Conservation (phyloP, 176 grass and related monocot species). For the Oryza meridionalis region DNA sequence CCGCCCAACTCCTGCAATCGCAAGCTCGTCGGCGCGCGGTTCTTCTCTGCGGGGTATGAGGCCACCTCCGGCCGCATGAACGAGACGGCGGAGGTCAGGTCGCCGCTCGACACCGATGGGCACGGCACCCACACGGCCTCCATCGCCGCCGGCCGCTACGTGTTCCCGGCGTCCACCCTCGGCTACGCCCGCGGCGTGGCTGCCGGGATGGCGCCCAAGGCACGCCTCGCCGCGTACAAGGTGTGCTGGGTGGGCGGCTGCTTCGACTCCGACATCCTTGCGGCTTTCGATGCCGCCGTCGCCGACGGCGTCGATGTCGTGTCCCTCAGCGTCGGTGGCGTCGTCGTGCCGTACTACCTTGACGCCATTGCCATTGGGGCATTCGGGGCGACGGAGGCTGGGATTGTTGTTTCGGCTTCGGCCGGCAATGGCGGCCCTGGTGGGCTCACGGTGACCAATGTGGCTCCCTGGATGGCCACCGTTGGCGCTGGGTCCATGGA, state of each 20-base stretch:
- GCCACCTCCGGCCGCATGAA: constrained; percentile 88
- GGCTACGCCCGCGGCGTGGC: constrained; percentile 89
- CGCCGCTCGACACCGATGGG: constrained; percentile 79
- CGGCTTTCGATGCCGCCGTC: constrained; percentile 86
- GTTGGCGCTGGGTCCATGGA: constrained; percentile 96
- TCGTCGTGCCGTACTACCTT: constrained; percentile 88
- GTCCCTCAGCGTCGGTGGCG: constrained; percentile 86
- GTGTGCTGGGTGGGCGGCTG: constrained; percentile 84
- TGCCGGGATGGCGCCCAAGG: constrained; percentile 96
- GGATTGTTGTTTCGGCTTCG: constrained; percentile 87
- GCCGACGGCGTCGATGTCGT: constrained; percentile 79
- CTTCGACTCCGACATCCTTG: constrained; percentile 98
- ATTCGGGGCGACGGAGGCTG: constrained; percentile 80
- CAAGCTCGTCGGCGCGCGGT: constrained; percentile 82
- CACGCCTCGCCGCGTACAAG: constrained; percentile 85
- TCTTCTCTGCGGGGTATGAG: constrained; percentile 83
- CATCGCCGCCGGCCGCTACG: constrained; percentile 88
- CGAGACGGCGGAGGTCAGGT: constrained; percentile 76
- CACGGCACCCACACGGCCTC: constrained; percentile 92
- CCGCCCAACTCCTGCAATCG: constrained; percentile 69
- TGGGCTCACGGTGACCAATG: constrained; percentile 84
- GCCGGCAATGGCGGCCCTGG: constrained; percentile 90
- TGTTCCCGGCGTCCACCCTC: constrained; percentile 91
- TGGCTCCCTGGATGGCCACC: constrained; percentile 88
- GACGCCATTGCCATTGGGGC: constrained; percentile 92